A percentile compares a stretch with the other conserved stretches of the same genome.
These are phyloP conservation scores for Citrus reticulata DNA, from an alignment of 345 rosid species.

Conservation along the genomic window DNA sequence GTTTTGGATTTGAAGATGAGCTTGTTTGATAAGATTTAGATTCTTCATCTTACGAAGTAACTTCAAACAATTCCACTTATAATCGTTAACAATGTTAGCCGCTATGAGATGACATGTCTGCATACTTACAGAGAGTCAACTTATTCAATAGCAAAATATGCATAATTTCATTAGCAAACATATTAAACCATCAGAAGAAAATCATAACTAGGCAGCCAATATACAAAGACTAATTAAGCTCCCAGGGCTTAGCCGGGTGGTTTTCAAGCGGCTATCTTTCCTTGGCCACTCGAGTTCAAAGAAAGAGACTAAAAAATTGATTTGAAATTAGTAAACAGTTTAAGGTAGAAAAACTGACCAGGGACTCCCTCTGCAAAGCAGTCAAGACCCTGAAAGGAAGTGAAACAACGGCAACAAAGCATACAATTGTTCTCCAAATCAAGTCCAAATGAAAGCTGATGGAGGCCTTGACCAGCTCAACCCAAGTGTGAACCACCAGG, in stretches of 20 bases:
- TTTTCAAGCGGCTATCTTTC: no score
- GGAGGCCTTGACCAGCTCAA: constrained; percentile 45
- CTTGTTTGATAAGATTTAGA: background rate
- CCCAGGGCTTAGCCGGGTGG: no score
- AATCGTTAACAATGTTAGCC: background rate
- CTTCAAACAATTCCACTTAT: background rate
- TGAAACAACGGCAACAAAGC: constrained; percentile 42
- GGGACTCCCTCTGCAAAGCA: constrained; percentile 54
- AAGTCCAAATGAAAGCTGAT: constrained; percentile 44
- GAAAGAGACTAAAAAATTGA: no score
- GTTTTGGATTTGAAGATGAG: background rate
- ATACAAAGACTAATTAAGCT: background rate
- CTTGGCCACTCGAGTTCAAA: no score
- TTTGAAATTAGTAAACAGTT: background rate
- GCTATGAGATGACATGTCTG: background rate
- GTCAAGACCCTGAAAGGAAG: constrained; percentile 56
- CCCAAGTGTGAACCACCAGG: constrained; percentile 42
- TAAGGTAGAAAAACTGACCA: constrained; percentile 42
- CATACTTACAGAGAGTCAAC: background rate
- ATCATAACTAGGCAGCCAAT: no score
- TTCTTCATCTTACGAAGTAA: background rate
- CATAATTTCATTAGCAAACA: background rate
- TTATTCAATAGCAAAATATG: background rate
- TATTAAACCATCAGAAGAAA: background rate
- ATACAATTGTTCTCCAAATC: constrained; percentile 43